These are phyloP conservation scores for Xylaria venustula DNA, from an alignment of 495 filamentous ascomycete species.

Conservation along the genomic window DNA sequence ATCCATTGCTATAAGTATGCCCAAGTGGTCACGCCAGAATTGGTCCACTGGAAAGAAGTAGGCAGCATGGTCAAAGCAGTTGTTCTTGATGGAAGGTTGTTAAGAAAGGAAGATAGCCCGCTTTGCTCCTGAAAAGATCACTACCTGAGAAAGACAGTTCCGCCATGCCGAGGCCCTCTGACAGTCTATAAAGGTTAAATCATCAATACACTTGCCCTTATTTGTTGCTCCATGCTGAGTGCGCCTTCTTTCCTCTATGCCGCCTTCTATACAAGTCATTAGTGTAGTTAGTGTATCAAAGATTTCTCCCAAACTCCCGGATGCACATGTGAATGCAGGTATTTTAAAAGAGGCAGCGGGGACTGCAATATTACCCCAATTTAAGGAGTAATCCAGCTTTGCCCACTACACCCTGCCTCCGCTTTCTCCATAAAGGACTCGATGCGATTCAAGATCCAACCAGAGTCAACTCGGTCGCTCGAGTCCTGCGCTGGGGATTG, in stretches of 20 bases:
- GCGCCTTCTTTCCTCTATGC: slow-evolving; percentile 13
- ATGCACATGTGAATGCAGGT: neutral
- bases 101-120: neutral
- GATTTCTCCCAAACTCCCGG: neutral
- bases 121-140: neutral
- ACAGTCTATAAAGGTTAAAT: no score
- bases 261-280: neutral
- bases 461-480: neutral
- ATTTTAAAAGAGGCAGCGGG: neutral
- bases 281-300: no score
- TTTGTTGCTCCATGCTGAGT: neutral
- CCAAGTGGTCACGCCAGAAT: no score
- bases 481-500: neutral
- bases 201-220: no score
- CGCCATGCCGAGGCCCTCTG: no score
- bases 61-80: no score
- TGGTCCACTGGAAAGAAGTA: no score
- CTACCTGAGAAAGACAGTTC: neutral
- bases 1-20: no score
- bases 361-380: neutral
- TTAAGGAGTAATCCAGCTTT: slow-evolving; percentile 6
- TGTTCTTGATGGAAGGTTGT: no score
- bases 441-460: neutral
- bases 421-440: neutral
- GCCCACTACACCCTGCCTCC: neutral